A percentile compares a stretch with the other conserved stretches of the same genome.
Conservation (phyloP, 2,329 filamentous ascomycete species). For the Aureobasidium mangrovei region DNA sequence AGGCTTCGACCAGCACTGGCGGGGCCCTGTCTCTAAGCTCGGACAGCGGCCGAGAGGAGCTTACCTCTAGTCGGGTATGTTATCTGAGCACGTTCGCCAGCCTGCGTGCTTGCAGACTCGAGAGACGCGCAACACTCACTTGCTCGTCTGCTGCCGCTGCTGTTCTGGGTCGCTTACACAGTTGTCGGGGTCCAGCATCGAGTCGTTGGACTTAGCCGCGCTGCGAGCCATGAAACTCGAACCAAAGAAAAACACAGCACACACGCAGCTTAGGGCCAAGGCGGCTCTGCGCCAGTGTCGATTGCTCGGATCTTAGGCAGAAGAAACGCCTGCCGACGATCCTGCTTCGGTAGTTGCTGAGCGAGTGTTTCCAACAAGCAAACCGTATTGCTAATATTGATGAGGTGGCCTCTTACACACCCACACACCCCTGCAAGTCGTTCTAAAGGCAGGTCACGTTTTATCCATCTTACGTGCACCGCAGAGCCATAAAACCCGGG, state of each 20-base stretch:
- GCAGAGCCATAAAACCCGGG: neutral
- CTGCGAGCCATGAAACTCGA: constrained; percentile 2
- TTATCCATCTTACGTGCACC: neutral
- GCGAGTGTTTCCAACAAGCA: constrained; percentile 4
- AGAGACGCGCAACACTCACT: too few species aligned
- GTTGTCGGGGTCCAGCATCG: neutral
- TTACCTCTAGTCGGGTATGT: neutral
- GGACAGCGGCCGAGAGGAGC: neutral
- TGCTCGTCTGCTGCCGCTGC: too few species aligned
- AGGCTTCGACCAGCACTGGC: constrained; percentile 1
- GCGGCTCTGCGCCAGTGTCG: constrained; percentile 2
- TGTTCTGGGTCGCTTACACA: constrained; percentile 3
- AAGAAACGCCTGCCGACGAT: constrained; percentile 3
- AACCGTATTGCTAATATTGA: neutral
- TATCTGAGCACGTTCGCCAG: too few species aligned
- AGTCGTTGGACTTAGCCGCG: neutral
- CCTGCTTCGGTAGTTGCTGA: constrained; percentile 9
- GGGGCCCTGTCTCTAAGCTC: constrained; percentile 11
- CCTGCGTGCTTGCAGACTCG: too few species aligned
- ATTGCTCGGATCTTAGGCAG: constrained; percentile 10
- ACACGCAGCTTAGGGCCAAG: neutral
- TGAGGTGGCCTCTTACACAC: neutral
- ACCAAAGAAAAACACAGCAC: neutral
- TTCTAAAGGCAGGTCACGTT: neutral
- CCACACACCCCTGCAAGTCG: neutral